phyloP scores from a whole-genome alignment of 2,329 filamentous ascomycete species.

The Aureobasidium sp. region DNA sequence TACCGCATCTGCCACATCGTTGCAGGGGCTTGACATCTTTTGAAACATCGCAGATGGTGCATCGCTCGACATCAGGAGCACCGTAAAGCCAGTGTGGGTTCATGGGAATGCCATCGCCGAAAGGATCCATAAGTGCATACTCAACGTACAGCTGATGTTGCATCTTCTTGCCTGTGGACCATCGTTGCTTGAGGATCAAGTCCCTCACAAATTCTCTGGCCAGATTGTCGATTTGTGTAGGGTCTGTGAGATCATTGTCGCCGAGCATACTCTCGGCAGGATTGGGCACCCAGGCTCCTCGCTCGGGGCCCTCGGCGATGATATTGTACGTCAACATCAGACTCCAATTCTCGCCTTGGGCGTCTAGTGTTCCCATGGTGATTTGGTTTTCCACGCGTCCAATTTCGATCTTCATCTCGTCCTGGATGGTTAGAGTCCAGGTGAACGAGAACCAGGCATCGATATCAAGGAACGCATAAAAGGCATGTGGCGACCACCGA shows the following conservation, averaged over 20 bases:
- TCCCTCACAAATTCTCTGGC: constrained; percentile 14
- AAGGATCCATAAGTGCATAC: constrained; percentile 19
- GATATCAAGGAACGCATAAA: constrained; percentile 20
- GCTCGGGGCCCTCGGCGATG: background rate
- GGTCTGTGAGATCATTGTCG: constrained; percentile 23
- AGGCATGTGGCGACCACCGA: constrained; percentile 20
- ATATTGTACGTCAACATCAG: constrained; percentile 20
- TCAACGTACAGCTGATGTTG: constrained; percentile 21
- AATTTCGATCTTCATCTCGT: constrained; percentile 19
- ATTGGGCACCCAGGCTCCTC: constrained; percentile 18
- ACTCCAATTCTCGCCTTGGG: constrained; percentile 17
- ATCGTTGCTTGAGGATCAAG: constrained; percentile 17
- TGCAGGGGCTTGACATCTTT: constrained; percentile 9
- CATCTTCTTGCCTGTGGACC: constrained; percentile 19
- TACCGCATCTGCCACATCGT: constrained; percentile 21
- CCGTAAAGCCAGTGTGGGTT: constrained; percentile 22
- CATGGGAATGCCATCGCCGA: constrained; percentile 20
- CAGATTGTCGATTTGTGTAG: constrained; percentile 15
- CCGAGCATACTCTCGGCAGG: background rate
- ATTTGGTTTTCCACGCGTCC: constrained; percentile 20
- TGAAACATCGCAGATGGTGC: constrained; percentile 17
- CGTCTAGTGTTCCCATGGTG: constrained; percentile 19
- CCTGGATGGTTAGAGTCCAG: constrained; percentile 17
- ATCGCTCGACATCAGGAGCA: constrained; percentile 15
- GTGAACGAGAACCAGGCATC: constrained; percentile 22